Percentiles rank a stretch among this genome's conserved stretches.
Conservation (phyloP, 2,329 filamentous ascomycete species). For the Epichloe scottii region DNA sequence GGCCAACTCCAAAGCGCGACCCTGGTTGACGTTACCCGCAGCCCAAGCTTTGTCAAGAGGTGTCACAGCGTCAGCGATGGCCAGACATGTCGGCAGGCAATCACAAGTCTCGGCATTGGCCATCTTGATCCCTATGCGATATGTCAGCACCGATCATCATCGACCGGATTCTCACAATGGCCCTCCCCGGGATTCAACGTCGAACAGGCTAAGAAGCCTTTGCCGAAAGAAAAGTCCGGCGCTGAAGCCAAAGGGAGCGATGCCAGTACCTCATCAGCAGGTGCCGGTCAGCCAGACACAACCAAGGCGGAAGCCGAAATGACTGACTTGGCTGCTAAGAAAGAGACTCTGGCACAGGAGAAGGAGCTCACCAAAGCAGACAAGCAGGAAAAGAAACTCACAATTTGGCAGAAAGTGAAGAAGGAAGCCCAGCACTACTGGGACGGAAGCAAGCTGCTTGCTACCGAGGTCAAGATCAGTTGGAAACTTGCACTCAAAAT, state of each 20-base stretch:
- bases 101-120: constrained; percentile 39
- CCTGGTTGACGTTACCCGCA: constrained; percentile 10
- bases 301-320: constrained; percentile 33
- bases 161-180: constrained; percentile 39
- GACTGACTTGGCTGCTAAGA: constrained; percentile 50
- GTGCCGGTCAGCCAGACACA: constrained; percentile 21
- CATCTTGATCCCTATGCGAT: constrained; percentile 43
- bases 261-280: constrained; percentile 15
- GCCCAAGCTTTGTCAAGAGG: constrained; percentile 35
- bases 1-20: neutral
- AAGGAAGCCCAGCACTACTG: constrained; percentile 91
- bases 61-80: constrained; percentile 33
- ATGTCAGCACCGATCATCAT: constrained; percentile 47
- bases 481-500: constrained; percentile 87
- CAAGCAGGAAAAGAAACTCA: constrained; percentile 75
- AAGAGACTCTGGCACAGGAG: constrained; percentile 48
- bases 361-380: constrained; percentile 41
- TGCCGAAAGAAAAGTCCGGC: constrained; percentile 41
- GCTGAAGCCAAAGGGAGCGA: constrained; percentile 19
- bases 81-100: constrained; percentile 33
- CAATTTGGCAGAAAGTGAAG: constrained; percentile 84
- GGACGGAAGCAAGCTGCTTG: constrained; percentile 94
- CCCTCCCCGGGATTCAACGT: constrained; percentile 86
- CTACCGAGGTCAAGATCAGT: constrained; percentile 86
- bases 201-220: constrained; percentile 78